Evolutionary conservation across 2,329 filamentous ascomycete genomes (phyloP).

Genomic region (Aaosphaeria arxii): DNA sequence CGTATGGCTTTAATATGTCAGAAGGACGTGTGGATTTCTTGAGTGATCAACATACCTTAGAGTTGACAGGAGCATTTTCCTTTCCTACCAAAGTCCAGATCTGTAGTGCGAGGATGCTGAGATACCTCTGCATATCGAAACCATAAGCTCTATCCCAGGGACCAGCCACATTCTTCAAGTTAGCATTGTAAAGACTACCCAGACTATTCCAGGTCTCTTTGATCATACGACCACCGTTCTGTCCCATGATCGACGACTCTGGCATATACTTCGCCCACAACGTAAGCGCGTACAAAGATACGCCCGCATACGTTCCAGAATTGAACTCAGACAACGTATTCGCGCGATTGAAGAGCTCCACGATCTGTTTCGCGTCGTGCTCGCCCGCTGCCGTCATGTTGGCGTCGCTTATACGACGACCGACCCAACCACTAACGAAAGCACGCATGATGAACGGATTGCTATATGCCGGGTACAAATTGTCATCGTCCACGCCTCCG

Average conservation of each 20-base stretch:
- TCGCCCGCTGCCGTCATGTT: constrained; percentile 62
- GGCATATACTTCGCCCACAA: constrained; percentile 61
- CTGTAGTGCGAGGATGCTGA: constrained; percentile 57
- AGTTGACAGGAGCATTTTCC: constrained; percentile 32
- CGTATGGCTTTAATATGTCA: constrained; percentile 38
- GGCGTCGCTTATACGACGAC: constrained; percentile 49
- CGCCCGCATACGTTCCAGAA: constrained; percentile 61
- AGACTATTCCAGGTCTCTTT: constrained; percentile 52
- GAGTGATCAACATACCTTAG: constrained; percentile 16
- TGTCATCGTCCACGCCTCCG: constrained; percentile 58
- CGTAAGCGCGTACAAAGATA: constrained; percentile 58
- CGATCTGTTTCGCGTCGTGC: constrained; percentile 53
- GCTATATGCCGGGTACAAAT: constrained; percentile 61
- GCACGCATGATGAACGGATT: constrained; percentile 64
- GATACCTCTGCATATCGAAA: constrained; percentile 62
- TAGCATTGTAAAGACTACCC: constrained; percentile 55
- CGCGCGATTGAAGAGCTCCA: constrained; percentile 55
- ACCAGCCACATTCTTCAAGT: constrained; percentile 59
- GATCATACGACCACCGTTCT: constrained; percentile 53
- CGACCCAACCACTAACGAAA: constrained; percentile 59
- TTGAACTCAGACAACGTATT: constrained; percentile 63
- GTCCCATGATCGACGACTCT: constrained; percentile 51
- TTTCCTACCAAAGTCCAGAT: constrained; percentile 59
- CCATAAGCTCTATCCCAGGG: constrained; percentile 65
- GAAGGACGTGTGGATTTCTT: background rate